Percentiles rank a stretch among this genome's conserved stretches.
These are phyloP conservation scores for Pisolithus tinctorius DNA, from an alignment of 768 basidiomycete genomes.

Conservation along the genomic window DNA sequence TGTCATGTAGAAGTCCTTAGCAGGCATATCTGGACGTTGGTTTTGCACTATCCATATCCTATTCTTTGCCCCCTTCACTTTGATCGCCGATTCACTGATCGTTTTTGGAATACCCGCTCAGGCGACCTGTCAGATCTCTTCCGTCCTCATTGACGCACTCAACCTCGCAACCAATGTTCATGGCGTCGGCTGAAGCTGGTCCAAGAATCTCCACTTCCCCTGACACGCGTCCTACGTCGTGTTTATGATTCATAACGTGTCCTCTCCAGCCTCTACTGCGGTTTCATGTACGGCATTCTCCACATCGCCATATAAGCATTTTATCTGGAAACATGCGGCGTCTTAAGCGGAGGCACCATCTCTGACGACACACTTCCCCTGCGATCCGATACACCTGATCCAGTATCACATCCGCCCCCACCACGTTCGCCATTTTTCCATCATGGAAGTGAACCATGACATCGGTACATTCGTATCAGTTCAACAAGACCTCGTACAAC, in stretches of 20 bases:
- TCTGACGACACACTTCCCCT: conserved; percentile 26
- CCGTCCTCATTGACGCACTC: conserved; percentile 30
- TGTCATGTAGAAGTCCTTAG: background rate
- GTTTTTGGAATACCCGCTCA: conserved; percentile 1
- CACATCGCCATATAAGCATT: conserved; percentile 37
- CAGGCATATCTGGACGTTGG: conserved; percentile 2
- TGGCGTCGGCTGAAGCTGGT: conserved; percentile 61
- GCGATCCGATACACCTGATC: conserved; percentile 20
- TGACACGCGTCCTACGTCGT: conserved; percentile 36
- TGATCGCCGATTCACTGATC: too few relatives aligned
- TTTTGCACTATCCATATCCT: conserved; percentile 6
- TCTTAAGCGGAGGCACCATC: conserved; percentile 22
- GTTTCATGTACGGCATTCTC: conserved; percentile 37
- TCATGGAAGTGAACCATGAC: conserved; percentile 33
- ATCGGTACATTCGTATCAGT: conserved; percentile 18
- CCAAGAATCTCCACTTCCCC: conserved; percentile 23
- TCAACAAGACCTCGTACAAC: conserved; percentile 9
- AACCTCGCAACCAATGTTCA: conserved; percentile 48
- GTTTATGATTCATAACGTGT: conserved; percentile 31
- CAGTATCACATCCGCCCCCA: conserved; percentile 32
- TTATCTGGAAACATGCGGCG: conserved; percentile 12
- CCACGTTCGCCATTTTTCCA: conserved; percentile 41
- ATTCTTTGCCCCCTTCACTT: background rate
- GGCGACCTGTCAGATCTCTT: conserved; percentile 6
- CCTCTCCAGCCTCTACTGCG: conserved; percentile 25